Percentiles rank a stretch among this genome's conserved stretches.
Conservation (phyloP, 306 rosid genomes). For the Nissolia schottii region DNA sequence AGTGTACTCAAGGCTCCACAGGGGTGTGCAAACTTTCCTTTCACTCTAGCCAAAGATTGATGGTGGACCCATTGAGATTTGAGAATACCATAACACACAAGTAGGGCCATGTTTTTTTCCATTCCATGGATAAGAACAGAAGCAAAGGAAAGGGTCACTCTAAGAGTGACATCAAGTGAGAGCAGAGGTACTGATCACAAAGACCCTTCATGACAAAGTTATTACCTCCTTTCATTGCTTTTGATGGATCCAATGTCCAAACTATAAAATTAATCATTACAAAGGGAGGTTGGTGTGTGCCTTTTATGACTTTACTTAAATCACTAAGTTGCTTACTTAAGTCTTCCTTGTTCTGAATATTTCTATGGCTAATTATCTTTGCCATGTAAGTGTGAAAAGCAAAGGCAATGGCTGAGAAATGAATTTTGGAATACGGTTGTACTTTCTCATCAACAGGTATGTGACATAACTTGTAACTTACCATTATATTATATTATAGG, state of each 20-base stretch:
- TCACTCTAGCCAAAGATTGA: slow-evolving; percentile 27
- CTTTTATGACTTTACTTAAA: slow-evolving; percentile 1
- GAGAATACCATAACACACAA: background rate
- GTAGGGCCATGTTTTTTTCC: slow-evolving; percentile 16
- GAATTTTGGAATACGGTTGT: slow-evolving; percentile 10
- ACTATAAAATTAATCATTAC: slow-evolving; percentile 21
- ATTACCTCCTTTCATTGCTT: slow-evolving; percentile 14
- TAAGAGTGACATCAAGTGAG: slow-evolving; percentile 15
- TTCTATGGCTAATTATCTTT: background rate
- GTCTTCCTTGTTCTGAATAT: background rate
- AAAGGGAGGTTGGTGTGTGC: slow-evolving; percentile 3
- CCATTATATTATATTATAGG: background rate
- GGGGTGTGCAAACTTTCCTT: slow-evolving; percentile 25
- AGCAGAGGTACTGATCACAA: slow-evolving; percentile 31
- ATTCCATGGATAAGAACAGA: slow-evolving; percentile 8
- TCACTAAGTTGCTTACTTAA: slow-evolving; percentile 9
- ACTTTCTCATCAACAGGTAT: slow-evolving; percentile 18
- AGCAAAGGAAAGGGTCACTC: slow-evolving; percentile 30
- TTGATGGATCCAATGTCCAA: slow-evolving; percentile 36
- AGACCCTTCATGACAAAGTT: slow-evolving; percentile 44
- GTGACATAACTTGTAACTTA: slow-evolving; percentile 20
- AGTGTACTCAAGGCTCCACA: slow-evolving; percentile 1
- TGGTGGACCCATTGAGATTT: slow-evolving; percentile 6
- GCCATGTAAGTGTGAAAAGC: background rate
- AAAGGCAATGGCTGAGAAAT: background rate